phyloP scores from a whole-genome alignment of 108 stramenopile species.

The Conticribra weissflogii region DNA sequence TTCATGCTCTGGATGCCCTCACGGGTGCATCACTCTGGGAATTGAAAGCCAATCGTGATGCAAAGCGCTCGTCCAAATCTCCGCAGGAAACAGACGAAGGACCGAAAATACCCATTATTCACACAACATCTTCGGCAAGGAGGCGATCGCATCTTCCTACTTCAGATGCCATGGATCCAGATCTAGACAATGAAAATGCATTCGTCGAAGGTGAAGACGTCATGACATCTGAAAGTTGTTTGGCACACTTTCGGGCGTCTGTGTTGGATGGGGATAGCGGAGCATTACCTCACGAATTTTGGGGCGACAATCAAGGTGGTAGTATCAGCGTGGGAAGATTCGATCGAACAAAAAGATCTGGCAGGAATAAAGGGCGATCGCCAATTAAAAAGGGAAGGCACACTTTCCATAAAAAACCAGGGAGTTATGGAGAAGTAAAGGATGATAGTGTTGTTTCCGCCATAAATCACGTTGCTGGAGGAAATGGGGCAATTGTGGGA shows the following conservation, averaged over 20 bases:
- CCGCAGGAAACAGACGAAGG: conserved; percentile 13
- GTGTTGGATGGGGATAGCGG: conserved; percentile 45
- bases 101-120: conserved; percentile 34
- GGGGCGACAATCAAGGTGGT: conserved; percentile 42
- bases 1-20: conserved; percentile 73
- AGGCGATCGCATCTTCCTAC: conserved; percentile 67
- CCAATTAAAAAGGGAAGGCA: conserved; percentile 13
- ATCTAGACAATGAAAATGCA: conserved; percentile 44
- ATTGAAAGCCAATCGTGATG: conserved; percentile 24
- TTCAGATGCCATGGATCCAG: conserved; percentile 34
- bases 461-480: conserved; percentile 2
- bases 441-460: conserved; percentile 15
- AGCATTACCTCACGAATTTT: conserved; percentile 51
- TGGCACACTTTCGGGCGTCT: conserved; percentile 46
- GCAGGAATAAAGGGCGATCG: conserved; percentile 24
- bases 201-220: conserved; percentile 51
- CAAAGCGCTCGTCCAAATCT: neutral
- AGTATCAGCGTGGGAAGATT: conserved; percentile 49
- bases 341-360: conserved; percentile 35
- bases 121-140: conserved; percentile 63
- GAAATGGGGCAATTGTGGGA: neutral
- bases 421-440: conserved; percentile 5
- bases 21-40: conserved; percentile 71
- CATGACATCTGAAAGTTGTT: conserved; percentile 53
- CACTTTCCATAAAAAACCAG: conserved; percentile 7